phyloP scores from a whole-genome alignment of 192 early-diverging fungal genomes.

The Thoreauomyces humboldtii region DNA sequence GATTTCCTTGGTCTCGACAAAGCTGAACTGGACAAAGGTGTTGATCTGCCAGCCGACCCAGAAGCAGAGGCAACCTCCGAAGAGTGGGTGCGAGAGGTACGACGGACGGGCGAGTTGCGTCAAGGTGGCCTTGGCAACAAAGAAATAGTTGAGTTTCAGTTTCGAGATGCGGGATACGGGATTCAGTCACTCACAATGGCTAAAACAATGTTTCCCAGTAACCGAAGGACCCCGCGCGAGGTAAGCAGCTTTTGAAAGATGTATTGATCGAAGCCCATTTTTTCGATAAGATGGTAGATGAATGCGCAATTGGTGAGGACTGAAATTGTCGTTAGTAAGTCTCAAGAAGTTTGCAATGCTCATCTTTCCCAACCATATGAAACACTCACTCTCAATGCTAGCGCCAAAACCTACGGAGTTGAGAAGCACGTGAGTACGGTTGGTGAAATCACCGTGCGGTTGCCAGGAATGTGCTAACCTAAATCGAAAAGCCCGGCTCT shows the following conservation, averaged over 20 bases:
- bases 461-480: too few relatives aligned
- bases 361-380: too few relatives aligned
- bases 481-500: not conserved
- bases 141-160: not conserved
- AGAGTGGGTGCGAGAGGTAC: not conserved
- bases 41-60: constrained; percentile 15
- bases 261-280: constrained; percentile 4
- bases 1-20: constrained; percentile 18
- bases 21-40: constrained; percentile 9
- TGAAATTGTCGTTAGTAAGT: too few relatives aligned
- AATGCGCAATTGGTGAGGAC: constrained; percentile 1
- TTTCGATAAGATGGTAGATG: constrained; percentile 1
- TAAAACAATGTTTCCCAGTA: not conserved
- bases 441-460: too few relatives aligned
- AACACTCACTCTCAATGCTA: not conserved
- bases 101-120: not conserved
- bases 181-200: too few relatives aligned
- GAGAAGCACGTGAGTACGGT: too few relatives aligned
- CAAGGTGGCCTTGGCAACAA: constrained; percentile 2
- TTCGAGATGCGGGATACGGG: not conserved
- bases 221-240: not conserved
- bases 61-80: constrained; percentile 3
- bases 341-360: too few relatives aligned
- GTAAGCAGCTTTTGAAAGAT: not conserved
- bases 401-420: not conserved